Evolutionary conservation across 2,329 filamentous ascomycete species (phyloP).

Genomic region (Bipolaris gigantea): DNA sequence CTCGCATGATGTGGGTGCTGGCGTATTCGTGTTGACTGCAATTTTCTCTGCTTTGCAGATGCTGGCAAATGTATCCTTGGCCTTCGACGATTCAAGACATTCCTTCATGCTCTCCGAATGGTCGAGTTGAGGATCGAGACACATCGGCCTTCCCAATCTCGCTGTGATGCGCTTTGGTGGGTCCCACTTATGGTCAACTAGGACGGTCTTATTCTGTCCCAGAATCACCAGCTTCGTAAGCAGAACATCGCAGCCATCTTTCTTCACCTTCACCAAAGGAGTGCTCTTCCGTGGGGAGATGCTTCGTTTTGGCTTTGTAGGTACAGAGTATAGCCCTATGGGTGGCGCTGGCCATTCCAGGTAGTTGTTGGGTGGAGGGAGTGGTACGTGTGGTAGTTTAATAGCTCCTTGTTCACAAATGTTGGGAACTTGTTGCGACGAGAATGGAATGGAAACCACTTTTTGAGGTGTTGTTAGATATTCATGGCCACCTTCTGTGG

Average conservation of each 20-base stretch:
- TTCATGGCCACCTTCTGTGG: not conserved
- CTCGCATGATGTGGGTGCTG: not conserved
- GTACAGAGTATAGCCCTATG: slow-evolving; percentile 24
- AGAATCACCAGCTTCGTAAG: slow-evolving; percentile 25
- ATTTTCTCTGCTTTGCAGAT: not conserved
- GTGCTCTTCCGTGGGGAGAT: slow-evolving; percentile 5
- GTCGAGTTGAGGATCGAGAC: not conserved
- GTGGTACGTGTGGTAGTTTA: not conserved
- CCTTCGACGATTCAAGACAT: not conserved
- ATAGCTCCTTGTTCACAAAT: not conserved
- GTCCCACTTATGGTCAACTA: slow-evolving; percentile 28
- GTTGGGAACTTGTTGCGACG: not conserved
- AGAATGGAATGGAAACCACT: not conserved
- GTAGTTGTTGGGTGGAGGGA: not conserved
- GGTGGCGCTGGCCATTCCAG: slow-evolving; percentile 18
- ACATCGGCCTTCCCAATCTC: not conserved
- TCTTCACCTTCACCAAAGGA: not conserved
- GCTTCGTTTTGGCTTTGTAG: slow-evolving; percentile 17
- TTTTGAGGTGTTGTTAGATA: not conserved
- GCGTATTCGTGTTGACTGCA: not conserved
- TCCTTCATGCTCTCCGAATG: not conserved
- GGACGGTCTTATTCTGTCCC: slow-evolving; percentile 9
- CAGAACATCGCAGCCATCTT: not conserved
- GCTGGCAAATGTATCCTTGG: not conserved
- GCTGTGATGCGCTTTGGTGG: slow-evolving; percentile 11